Evolutionary conservation across 192 early-diverging fungal genomes (phyloP), one percentile per base, ranked within the genome.

Genomic region (Podila clonocystis): DNA sequence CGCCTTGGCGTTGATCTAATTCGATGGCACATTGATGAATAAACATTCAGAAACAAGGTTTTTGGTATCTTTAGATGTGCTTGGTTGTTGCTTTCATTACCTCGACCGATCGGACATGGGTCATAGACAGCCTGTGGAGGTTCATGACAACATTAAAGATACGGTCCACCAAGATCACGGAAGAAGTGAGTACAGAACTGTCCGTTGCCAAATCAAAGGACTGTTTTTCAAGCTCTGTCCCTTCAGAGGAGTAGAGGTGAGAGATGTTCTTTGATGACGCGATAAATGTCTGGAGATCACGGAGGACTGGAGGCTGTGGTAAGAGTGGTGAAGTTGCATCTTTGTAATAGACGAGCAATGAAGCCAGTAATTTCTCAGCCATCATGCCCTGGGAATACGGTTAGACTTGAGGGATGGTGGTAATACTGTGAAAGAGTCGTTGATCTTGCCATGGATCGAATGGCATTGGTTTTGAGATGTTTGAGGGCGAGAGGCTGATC

Each of bases 261-360:
- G 15, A 9, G 26, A 9, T 62, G 52, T 0, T 58, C 41, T 19
- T 63, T 33, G 0, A 52, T 29, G 28, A 22, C 2, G 50, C 24
- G 11, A n/a, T 29, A 36, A 50, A 60, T 1, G 48, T 22, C 7
- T 50, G 52, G 0, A 79, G 58, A 2, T 55, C 61, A 2, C 19
- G 20, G 4, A 63, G 29, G 6, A 30, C 22, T 31, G 65, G 65
- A 11, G 50, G 22, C 9, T 12, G 50, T 1, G 59, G 17, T 19
- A 31, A 4, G 4, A n/a, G 3, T 6, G 66, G 58, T 15, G 33
- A 49, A 8, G 57, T 55, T 3, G 70, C 31, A 2, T 68, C 65
- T 41, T 72, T 71, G 63, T 72, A 79, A 50, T 30, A 72, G 58
- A 72, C 59, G 3, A 79, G 70, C 2, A 72, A 45, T 26, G 65